Evolutionary conservation across 2,329 filamentous ascomycete species (phyloP), one percentile per base, ranked within the genome.

Genomic region (Colletotrichum lindemuthianum): DNA sequence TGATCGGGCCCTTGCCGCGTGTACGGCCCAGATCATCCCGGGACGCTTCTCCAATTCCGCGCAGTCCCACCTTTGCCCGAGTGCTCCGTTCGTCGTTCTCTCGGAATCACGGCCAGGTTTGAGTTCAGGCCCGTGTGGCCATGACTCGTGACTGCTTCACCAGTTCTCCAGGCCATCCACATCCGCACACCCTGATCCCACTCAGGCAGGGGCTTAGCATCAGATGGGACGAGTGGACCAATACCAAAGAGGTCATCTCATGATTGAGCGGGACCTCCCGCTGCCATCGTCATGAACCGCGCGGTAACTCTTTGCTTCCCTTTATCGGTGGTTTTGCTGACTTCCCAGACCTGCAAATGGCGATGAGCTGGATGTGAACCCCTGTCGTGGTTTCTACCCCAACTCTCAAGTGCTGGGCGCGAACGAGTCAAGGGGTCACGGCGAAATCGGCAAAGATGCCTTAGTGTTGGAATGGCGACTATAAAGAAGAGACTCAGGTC

Each of bases 201-300:
- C 16, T 32, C 16, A 33, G 11, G 4, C 16, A 33, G 11, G 4
- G 16, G 33, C 15, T 44, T 39, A 24, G 44, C 33, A 49, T n/a
- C 33, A 36, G n/a, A 59, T 53, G 41, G 54, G 34, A 59, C 15
- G 36, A 36, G 56, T 33, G 49, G 43, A 16, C 49, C 13, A 13
- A 50, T 11, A 2, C 9, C 13, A 12, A 8, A 43, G 12, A 16
- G 32, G 34, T 54, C 49, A 41, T 49, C 49, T 53, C 33, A 39
- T 50, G 34, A 50, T 8, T 40, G 2, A 6, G 16, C 15, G 44
- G 44, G 10, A 52, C 36, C 6, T 53, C 48, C 60, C 49, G 39
- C 50, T 39, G 34, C 37, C 36, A 12, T 39, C 32, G 60, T 64
- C 56, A 64, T 50, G 55, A 64, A 64, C 49, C 60, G 60, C 56